Conservation (phyloP, 2,329 filamentous ascomycete species). For the Teratosphaeria viscida region DNA sequence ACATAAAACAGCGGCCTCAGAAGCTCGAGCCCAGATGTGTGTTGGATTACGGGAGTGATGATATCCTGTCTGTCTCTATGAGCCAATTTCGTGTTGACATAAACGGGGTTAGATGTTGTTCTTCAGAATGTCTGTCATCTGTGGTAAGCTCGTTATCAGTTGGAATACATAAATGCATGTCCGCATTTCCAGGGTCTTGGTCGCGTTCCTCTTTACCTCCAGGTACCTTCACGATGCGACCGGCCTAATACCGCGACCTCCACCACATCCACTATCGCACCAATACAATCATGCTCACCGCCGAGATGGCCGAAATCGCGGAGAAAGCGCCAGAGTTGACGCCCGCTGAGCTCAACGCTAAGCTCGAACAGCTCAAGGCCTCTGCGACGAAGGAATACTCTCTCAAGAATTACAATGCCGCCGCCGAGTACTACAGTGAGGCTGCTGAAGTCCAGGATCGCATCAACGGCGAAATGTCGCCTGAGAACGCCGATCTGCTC, state of each 20-base stretch:
- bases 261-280: not conserved
- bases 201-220: too few species aligned
- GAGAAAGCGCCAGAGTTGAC: slow-evolving; percentile 1
- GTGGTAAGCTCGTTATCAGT: too few species aligned
- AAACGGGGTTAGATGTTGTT: too few species aligned
- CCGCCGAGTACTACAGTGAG: slow-evolving; percentile 77
- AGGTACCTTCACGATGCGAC: not conserved
- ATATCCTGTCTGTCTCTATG: too few species aligned
- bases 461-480: slow-evolving; percentile 82
- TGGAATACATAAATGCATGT: too few species aligned
- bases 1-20: too few species aligned
- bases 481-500: slow-evolving; percentile 84
- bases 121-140: too few species aligned
- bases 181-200: too few species aligned
- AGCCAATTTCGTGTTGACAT: too few species aligned
- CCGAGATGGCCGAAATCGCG: not conserved
- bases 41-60: too few species aligned
- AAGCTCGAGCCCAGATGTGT: too few species aligned
- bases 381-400: slow-evolving; percentile 77
- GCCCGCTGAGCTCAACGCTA: slow-evolving; percentile 13
- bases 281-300: not conserved
- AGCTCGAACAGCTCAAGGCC: slow-evolving; percentile 58
- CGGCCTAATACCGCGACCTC: not conserved
- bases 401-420: slow-evolving; percentile 76
- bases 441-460: slow-evolving; percentile 84